A percentile compares a stretch with the other conserved stretches of the same genome.
These are phyloP conservation scores for Podospora comata DNA, from an alignment of 495 filamentous ascomycete species.

Conservation along the genomic window DNA sequence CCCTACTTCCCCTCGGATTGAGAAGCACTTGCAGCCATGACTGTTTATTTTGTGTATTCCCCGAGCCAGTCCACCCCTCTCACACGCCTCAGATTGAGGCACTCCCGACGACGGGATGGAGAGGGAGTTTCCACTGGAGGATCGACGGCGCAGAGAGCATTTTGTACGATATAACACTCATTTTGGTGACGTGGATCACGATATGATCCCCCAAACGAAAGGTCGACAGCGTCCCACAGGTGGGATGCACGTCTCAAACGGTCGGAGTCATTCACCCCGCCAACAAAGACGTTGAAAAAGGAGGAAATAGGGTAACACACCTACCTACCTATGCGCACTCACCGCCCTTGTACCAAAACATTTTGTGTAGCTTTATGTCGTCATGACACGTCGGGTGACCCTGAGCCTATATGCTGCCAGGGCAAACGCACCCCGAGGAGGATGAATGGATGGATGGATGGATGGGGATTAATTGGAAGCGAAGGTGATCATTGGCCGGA, in stretches of 20 bases:
- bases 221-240: not conserved
- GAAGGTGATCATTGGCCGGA: not conserved
- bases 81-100: conserved; percentile 11
- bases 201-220: conserved; percentile 14
- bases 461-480: not conserved
- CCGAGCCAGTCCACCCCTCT: not conserved
- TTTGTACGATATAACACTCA: conserved; percentile 15
- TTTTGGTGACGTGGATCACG: conserved; percentile 17
- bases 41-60: conserved; percentile 7
- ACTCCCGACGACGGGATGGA: conserved; percentile 2
- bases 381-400: conserved; percentile 11
- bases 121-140: not conserved
- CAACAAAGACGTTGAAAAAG: not conserved
- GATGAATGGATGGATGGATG: not conserved
- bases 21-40: conserved; percentile 15
- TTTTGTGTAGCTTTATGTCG: conserved; percentile 18
- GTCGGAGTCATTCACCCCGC: conserved; percentile 11
- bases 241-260: not conserved
- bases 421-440: not conserved
- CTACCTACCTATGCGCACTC: conserved; percentile 6
- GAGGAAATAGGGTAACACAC: conserved; percentile 1
- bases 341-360: conserved; percentile 17
- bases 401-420: not conserved
- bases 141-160: conserved; percentile 9
- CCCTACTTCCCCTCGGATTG: conserved; percentile 7